Evolutionary conservation across 2,329 filamentous ascomycete species (phyloP).

Genomic region (Bipolaris bicolor): DNA sequence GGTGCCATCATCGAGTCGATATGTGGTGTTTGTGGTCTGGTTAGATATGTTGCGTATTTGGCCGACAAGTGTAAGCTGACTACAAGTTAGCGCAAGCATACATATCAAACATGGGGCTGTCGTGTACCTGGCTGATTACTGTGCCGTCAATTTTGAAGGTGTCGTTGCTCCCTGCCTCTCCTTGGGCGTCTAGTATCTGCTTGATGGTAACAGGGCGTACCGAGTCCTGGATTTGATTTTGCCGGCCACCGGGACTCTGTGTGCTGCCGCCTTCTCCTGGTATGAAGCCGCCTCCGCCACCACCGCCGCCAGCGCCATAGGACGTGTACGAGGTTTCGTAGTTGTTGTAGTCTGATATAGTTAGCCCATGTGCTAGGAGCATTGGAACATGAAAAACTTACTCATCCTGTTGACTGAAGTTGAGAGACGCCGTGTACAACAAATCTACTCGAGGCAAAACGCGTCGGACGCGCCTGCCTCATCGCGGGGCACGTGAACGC

Average conservation of each 20-base stretch:
- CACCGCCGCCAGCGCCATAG: slow-evolving; percentile 61
- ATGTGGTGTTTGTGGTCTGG: slow-evolving; percentile 91
- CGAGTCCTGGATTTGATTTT: slow-evolving; percentile 76
- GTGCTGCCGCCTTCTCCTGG: slow-evolving; percentile 58
- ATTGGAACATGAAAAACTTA: slow-evolving; percentile 8
- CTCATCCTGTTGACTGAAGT: slow-evolving; percentile 25
- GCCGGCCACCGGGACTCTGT: slow-evolving; percentile 50
- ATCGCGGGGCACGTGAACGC: slow-evolving; percentile 30
- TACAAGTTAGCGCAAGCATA: slow-evolving; percentile 14
- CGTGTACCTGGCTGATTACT: slow-evolving; percentile 65
- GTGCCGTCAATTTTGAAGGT: slow-evolving; percentile 79
- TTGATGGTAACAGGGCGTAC: slow-evolving; percentile 95
- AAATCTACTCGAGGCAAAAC: slow-evolving; percentile 28
- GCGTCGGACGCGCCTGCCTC: slow-evolving; percentile 38
- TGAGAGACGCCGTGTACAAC: slow-evolving; percentile 17
- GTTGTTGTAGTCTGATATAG: slow-evolving; percentile 37
- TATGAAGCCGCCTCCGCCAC: slow-evolving; percentile 67
- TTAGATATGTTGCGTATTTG: slow-evolving; percentile 85
- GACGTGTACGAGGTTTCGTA: slow-evolving; percentile 61
- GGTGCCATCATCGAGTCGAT: slow-evolving; percentile 94
- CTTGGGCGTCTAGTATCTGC: slow-evolving; percentile 81
- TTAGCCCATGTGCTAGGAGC: slow-evolving; percentile 14
- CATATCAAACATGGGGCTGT: not conserved
- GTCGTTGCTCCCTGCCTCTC: slow-evolving; percentile 63
- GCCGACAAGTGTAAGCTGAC: slow-evolving; percentile 82